A percentile compares a stretch with the other conserved stretches of the same genome.
These are phyloP conservation scores for Fusarium tanahbumbuense DNA, from an alignment of 2,329 filamentous ascomycete species.

Conservation along the genomic window DNA sequence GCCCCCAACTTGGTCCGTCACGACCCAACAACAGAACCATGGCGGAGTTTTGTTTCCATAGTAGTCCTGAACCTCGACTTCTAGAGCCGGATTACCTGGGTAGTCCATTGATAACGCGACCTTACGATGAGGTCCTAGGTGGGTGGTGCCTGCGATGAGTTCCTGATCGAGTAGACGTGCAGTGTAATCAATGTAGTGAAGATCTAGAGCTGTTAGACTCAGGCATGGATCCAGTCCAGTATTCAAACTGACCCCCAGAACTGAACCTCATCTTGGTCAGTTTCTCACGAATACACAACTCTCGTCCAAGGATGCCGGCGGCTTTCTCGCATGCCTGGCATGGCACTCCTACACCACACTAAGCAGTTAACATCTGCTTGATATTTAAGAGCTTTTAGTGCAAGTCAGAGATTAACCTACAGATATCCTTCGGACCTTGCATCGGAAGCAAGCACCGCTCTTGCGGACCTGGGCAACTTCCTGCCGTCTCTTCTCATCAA, in stretches of 20 bases:
- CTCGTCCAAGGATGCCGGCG: conserved; percentile 42
- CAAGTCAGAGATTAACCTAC: conserved; percentile 33
- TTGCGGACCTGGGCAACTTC: conserved; percentile 47
- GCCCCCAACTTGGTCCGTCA: conserved; percentile 45
- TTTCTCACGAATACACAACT: conserved; percentile 45
- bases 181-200: conserved; percentile 48
- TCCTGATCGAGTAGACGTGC: conserved; percentile 44
- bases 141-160: conserved; percentile 46
- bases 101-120: conserved; percentile 46
- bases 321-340: conserved; percentile 43
- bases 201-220: conserved; percentile 32
- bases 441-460: conserved; percentile 45
- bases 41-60: conserved; percentile 38
- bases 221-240: neutral
- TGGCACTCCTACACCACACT: conserved; percentile 45
- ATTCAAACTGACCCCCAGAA: conserved; percentile 39
- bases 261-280: conserved; percentile 47
- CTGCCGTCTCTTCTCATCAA: conserved; percentile 42
- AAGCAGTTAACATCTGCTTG: conserved; percentile 19
- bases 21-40: conserved; percentile 48
- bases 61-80: conserved; percentile 45
- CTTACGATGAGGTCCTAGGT: conserved; percentile 44
- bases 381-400: neutral
- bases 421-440: conserved; percentile 45
- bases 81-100: conserved; percentile 40